These are phyloP conservation scores for Fremontodendron californicum DNA, from an alignment of 345 rosid genomes.

Conservation along the genomic window DNA sequence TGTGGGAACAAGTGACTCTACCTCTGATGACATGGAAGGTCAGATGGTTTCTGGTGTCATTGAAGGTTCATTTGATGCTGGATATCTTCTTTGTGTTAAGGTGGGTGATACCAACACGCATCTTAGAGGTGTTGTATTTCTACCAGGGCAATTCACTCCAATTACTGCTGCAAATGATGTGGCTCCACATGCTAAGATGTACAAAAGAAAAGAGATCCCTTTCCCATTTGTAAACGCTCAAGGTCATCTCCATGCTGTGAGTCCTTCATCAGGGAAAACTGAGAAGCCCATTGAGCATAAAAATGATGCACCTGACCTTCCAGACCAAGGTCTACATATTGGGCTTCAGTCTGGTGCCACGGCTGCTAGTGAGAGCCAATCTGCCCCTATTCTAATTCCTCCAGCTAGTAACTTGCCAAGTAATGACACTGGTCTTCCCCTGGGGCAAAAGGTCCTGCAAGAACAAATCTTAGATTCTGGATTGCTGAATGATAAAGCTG, in stretches of 20 bases:
- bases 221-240: slow-evolving; percentile 31
- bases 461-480: slow-evolving; percentile 28
- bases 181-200: slow-evolving; percentile 64
- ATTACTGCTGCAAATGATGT: slow-evolving; percentile 56
- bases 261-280: slow-evolving; percentile 22
- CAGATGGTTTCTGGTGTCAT: slow-evolving; percentile 53
- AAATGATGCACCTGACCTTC: slow-evolving; percentile 18
- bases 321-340: slow-evolving; percentile 19
- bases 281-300: slow-evolving; percentile 32
- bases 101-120: slow-evolving; percentile 40
- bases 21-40: slow-evolving; percentile 41
- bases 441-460: slow-evolving; percentile 10
- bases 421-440: slow-evolving; percentile 23
- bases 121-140: slow-evolving; percentile 54
- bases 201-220: slow-evolving; percentile 36
- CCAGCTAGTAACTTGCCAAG: slow-evolving; percentile 23
- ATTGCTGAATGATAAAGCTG: slow-evolving; percentile 20
- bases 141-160: slow-evolving; percentile 39
- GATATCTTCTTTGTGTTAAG: slow-evolving; percentile 56
- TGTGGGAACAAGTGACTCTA: slow-evolving; percentile 12
- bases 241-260: slow-evolving; percentile 9
- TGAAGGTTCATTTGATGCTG: slow-evolving; percentile 63
- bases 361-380: slow-evolving; percentile 28
- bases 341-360: slow-evolving; percentile 20
- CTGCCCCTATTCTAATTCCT: slow-evolving; percentile 21